Percentiles rank a stretch among this genome's conserved stretches.
Evolutionary conservation across 192 early-diverging fungal genomes (phyloP).

Genomic region (Bifiguratus adelaidae): DNA sequence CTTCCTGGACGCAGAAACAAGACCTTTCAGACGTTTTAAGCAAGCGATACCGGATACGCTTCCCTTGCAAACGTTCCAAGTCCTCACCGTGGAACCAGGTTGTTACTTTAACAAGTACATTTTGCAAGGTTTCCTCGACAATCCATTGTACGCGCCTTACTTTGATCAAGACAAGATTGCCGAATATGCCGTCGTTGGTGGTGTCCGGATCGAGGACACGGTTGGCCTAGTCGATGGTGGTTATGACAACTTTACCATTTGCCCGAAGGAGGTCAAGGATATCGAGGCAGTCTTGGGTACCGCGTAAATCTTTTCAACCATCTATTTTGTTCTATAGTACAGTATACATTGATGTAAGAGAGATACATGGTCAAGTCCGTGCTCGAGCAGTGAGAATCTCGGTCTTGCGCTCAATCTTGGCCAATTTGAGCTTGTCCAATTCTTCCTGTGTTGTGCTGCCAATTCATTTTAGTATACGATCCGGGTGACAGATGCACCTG

Average conservation of each 20-base stretch:
- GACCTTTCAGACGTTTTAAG: no score
- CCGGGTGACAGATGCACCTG: background rate
- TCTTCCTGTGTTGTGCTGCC: slow-evolving; percentile 32
- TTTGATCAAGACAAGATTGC: slow-evolving; percentile 63
- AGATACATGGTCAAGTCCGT: no score
- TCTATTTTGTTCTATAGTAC: no score
- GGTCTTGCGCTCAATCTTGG: slow-evolving; percentile 10
- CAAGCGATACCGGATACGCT: no score
- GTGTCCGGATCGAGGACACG: slow-evolving; percentile 90
- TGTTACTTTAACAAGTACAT: slow-evolving; percentile 82
- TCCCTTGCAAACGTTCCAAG: slow-evolving; percentile 75
- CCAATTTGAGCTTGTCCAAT: slow-evolving; percentile 39
- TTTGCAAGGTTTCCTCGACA: slow-evolving; percentile 44
- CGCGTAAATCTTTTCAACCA: no score
- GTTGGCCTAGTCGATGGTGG: slow-evolving; percentile 76
- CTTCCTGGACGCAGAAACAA: slow-evolving; percentile 51
- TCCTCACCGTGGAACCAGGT: slow-evolving; percentile 89
- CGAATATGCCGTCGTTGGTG: slow-evolving; percentile 65
- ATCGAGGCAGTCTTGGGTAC: slow-evolving; percentile 62
- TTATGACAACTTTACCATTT: slow-evolving; percentile 73
- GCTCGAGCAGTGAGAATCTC: no score
- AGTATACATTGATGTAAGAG: no score
- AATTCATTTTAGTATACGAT: background rate
- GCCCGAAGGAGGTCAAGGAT: slow-evolving; percentile 69
- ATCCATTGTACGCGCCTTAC: slow-evolving; percentile 44